Base-by-base conservation (phyloP, 768 basidiomycete genomes). In the Xerocomellus amylosporus region DNA sequence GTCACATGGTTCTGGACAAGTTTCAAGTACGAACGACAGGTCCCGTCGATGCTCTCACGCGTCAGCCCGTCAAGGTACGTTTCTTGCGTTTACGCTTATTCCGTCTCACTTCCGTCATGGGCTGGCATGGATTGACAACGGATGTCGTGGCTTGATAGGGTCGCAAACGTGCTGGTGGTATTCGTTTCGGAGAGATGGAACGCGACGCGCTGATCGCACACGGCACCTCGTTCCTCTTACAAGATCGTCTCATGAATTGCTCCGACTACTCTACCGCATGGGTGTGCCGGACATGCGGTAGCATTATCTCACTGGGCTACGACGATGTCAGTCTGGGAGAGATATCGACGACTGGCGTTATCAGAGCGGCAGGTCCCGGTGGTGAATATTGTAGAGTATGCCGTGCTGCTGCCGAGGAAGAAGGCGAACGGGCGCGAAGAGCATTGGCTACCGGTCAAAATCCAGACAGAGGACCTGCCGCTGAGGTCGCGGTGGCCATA, bases 141-240 rank as follows among this genome's bases (percentile, higher is more conserved):
- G 24, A 37, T 22, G n/a, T 26, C 30, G 15, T 33, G 44, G 49
- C n/a, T 22, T 20, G 30, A 58, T 60, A 93, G 94, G 97, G 97
- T 53, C 90, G 97, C 56, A 98, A 98, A 82, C 90, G 94, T 51
- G 93, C 91, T 41, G 97, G 97, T 64, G 97, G 97, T 65, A 99
- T 99, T 67, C 94, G 97, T 51, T 98, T 99, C 69, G 97, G 97
- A 64, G 97, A 99, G 77, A 99, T 99, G 97, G 97, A 99, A 73
- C 90, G 97, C 49, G 97, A 99, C 69, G 97, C 97, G 12, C 82
- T 99, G 48, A 95, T 99, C 62, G 97, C 97, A 4, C 97, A 99
- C 72, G 97, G 97, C 42, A 97, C 97, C 14, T 94, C 95, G 2
- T 99, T 97, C 86, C 80, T 99, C 38, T 83, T 99, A 22, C 97